phyloP scores from a whole-genome alignment of 192 early-diverging fungal genomes.

The Entomortierella lignicola region DNA sequence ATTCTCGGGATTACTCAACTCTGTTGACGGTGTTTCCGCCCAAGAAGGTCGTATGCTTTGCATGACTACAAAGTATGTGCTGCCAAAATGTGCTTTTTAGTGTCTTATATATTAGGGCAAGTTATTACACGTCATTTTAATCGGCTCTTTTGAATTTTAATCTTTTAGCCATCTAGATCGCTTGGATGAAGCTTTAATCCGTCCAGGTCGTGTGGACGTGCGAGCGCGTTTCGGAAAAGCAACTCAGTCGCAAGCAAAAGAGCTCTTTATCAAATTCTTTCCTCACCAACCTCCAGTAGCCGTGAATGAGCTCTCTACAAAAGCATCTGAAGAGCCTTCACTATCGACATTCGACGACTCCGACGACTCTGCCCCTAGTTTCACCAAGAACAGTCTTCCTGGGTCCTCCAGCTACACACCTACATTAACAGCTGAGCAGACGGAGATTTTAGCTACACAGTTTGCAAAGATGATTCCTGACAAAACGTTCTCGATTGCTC shows the following conservation, averaged over 20 bases:
- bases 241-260: slow-evolving; percentile 65
- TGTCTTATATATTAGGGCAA: too few species aligned
- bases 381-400: not conserved
- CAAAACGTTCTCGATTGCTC: slow-evolving; percentile 58
- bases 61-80: slow-evolving; percentile 78
- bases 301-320: not conserved
- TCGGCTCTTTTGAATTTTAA: not conserved
- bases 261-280: slow-evolving; percentile 78
- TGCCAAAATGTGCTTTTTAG: too few species aligned
- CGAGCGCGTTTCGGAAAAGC: slow-evolving; percentile 69
- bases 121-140: not conserved
- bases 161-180: slow-evolving; percentile 65
- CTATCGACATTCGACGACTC: not conserved
- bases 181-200: slow-evolving; percentile 80
- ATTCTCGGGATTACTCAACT: slow-evolving; percentile 76
- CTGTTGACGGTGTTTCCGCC: slow-evolving; percentile 76
- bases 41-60: slow-evolving; percentile 80
- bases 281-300: slow-evolving; percentile 27
- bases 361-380: not conserved
- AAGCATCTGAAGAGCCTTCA: not conserved
- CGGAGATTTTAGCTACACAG: slow-evolving; percentile 28
- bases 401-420: not conserved
- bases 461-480: slow-evolving; percentile 59
- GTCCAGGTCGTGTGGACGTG: slow-evolving; percentile 79
- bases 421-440: slow-evolving; percentile 4